Conservation (phyloP, 1,139 yeast genomes). For the Sugiyamaella novakii region DNA sequence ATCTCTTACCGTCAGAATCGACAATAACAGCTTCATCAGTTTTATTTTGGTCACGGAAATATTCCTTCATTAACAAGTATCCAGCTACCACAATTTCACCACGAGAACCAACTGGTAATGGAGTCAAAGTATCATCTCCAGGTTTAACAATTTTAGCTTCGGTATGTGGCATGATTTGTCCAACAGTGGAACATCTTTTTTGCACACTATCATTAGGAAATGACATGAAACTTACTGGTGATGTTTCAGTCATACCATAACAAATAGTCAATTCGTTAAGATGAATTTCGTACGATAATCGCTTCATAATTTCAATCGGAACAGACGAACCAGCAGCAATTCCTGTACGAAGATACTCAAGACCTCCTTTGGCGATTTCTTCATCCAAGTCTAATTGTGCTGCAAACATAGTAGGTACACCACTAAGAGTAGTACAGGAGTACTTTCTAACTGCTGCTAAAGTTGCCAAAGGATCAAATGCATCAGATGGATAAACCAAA, state of each 20-base stretch:
- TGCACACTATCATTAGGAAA: conserved; percentile 35
- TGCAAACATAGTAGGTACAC: conserved; percentile 44
- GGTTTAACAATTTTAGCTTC: conserved; percentile 37
- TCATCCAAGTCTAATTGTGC: conserved; percentile 38
- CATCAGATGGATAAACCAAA: conserved; percentile 39
- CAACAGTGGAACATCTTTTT: conserved; percentile 38
- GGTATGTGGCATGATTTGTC: conserved; percentile 40
- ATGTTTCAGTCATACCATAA: conserved; percentile 44
- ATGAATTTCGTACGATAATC: conserved; percentile 31
- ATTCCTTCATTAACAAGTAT: conserved; percentile 37
- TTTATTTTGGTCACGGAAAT: conserved; percentile 35
- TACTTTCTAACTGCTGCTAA: conserved; percentile 35
- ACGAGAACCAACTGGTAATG: conserved; percentile 33
- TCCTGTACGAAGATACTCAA: conserved; percentile 37
- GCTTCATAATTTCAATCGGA: conserved; percentile 39
- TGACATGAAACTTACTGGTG: conserved; percentile 42
- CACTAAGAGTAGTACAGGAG: conserved; percentile 39
- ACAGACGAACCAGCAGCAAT: conserved; percentile 42
- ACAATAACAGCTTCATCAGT: conserved; percentile 37
- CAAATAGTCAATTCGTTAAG: conserved; percentile 38
- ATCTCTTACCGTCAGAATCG: conserved; percentile 34
- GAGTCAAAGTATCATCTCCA: conserved; percentile 28
- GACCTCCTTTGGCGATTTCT: conserved; percentile 32
- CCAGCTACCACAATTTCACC: conserved; percentile 42
- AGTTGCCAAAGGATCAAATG: conserved; percentile 36